Percentiles rank a stretch among this genome's conserved stretches.
Evolutionary conservation across 2,329 filamentous ascomycete genomes (phyloP).

Genomic region (Ophiocordyceps camponoti-floridani): DNA sequence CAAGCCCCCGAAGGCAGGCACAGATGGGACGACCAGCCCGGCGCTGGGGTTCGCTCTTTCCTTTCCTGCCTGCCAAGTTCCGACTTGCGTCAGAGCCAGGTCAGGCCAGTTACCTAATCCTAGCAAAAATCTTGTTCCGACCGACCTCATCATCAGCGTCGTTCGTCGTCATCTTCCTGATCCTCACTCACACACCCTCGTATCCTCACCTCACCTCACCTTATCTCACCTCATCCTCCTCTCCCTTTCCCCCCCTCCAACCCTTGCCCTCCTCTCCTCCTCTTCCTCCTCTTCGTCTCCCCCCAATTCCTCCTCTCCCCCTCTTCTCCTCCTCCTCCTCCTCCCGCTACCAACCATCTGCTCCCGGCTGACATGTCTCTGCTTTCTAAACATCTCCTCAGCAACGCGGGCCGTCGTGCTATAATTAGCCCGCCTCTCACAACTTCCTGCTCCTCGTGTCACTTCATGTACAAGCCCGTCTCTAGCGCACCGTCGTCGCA

Average conservation of each 20-base stretch:
- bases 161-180: no score
- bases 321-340: neutral
- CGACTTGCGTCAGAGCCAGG: no score
- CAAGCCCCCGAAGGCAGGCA: no score
- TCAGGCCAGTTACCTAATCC: no score
- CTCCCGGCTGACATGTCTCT: slow-evolving; percentile 1
- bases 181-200: neutral
- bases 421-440: slow-evolving; percentile 1
- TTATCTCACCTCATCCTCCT: neutral
- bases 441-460: neutral
- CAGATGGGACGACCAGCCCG: no score
- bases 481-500: neutral
- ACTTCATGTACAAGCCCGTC: neutral
- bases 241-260: no score
- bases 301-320: neutral
- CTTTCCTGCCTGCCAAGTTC: no score
- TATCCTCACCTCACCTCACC: neutral
- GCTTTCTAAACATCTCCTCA: slow-evolving; percentile 1
- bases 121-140: no score
- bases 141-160: neutral
- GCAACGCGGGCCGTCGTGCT: neutral
- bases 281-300: neutral
- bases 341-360: neutral
- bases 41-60: no score
- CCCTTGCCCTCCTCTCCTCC: neutral